Percentiles rank a stretch among this genome's conserved stretches.
Evolutionary conservation across 805 yeast species (phyloP).

Genomic region (Danielia oregonensis): DNA sequence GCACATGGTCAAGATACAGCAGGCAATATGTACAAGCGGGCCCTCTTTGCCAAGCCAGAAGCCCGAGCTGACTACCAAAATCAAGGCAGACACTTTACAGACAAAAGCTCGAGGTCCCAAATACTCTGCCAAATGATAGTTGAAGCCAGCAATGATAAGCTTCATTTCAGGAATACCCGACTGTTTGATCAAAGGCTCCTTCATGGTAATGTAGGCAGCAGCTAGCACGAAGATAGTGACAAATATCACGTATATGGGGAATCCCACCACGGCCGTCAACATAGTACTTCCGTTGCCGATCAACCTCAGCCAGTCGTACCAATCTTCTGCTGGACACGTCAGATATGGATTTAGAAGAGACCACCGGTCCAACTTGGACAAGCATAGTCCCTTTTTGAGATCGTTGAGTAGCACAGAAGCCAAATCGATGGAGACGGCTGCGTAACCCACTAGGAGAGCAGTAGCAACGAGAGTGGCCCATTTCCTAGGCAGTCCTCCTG

Average conservation of each 20-base stretch:
- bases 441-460: conserved; percentile 45
- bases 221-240: conserved; percentile 21
- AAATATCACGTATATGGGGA: conserved; percentile 32
- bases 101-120: conserved; percentile 50
- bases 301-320: conserved; percentile 37
- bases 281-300: conserved; percentile 14
- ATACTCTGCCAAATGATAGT: conserved; percentile 43
- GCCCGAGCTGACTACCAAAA: conserved; percentile 70
- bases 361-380: conserved; percentile 34
- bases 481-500: conserved; percentile 22
- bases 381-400: conserved; percentile 50
- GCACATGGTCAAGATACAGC: conserved; percentile 43
- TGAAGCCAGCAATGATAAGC: conserved; percentile 62
- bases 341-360: conserved; percentile 39
- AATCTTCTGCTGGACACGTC: conserved; percentile 40
- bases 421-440: conserved; percentile 48
- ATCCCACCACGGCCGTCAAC: conserved; percentile 24
- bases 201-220: conserved; percentile 30
- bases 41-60: conserved; percentile 86
- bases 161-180: conserved; percentile 77
- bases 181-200: conserved; percentile 29
- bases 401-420: conserved; percentile 49
- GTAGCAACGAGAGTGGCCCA: conserved; percentile 49
- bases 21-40: conserved; percentile 76
- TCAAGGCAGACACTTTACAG: conserved; percentile 54